Evolutionary conservation across 257 asterid species (phyloP), one percentile per base, ranked within the genome.

Genomic region (Lavandula angustifolia): DNA sequence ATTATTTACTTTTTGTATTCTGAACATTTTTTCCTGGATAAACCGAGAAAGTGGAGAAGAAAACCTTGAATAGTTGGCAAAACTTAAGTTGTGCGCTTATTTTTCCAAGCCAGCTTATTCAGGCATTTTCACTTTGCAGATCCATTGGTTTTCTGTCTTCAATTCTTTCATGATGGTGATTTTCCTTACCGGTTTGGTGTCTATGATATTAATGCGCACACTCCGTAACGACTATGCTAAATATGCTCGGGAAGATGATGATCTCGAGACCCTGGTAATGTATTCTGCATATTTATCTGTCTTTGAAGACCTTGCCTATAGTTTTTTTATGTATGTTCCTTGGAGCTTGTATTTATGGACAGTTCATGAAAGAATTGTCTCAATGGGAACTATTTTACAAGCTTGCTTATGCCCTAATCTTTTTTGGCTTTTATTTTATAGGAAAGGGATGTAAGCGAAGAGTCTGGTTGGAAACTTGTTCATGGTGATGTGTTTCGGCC

Each of bases 111-210:
- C 37, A 54, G 67, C 65, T 78, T 61, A 78, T 66, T 17, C 29
- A 13, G 16, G 54, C 11, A 18, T 66, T 63, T 63, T 40, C 53
- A 54, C 80, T 55, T 54, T 82, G 79, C 95, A 92, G 98, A 92
- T 92, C 66, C 98, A 92, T 73, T 92, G 97, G 97, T 92, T 92
- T 78, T 92, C 98, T 47, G 88, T 92, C 49, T 89, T 92, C 64
- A 92, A 92, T 78, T 92, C 98, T 60, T 92, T 92, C 88, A 89
- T 92, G 98, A 92, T 92, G 98, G 98, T 92, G 50, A 92, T 92
- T 72, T 92, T 92, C 85, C 96, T 92, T 32, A 89, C 97, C 60
- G 98, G 98, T 17, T 68, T 92, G 83, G 98, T 92, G 44, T 92
- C 98, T 6, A 92, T 92, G 98, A 92, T 92, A 73, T 77, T 92